Conservation (phyloP, 2,329 filamentous ascomycete species). For the Fusarium sp. region DNA sequence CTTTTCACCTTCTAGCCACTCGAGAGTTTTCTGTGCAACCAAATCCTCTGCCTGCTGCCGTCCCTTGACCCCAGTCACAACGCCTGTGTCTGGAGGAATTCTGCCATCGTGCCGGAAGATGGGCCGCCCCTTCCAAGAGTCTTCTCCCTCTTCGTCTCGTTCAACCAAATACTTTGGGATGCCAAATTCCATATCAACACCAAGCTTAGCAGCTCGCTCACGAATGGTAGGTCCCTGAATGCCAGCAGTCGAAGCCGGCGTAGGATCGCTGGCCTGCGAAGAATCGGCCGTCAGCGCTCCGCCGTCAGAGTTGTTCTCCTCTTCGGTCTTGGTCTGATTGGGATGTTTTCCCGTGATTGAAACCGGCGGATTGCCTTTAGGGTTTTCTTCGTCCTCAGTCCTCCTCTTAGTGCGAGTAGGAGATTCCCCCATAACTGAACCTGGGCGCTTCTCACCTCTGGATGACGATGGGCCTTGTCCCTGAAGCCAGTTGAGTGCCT, state of each 20-base stretch:
- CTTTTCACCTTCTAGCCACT: constrained; percentile 49
- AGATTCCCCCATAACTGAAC: constrained; percentile 10
- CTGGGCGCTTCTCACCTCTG: constrained; percentile 14
- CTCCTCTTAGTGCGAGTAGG: constrained; percentile 26
- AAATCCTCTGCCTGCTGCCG: constrained; percentile 52
- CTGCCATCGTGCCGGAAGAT: constrained; percentile 48
- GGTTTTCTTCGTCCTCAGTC: constrained; percentile 22
- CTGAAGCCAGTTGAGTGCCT: constrained; percentile 46
- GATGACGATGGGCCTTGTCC: background rate
- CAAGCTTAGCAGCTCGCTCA: constrained; percentile 50
- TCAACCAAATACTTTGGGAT: constrained; percentile 51
- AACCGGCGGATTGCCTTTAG: constrained; percentile 12
- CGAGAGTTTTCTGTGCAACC: constrained; percentile 55
- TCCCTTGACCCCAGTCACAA: constrained; percentile 50
- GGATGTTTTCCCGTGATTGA: constrained; percentile 12
- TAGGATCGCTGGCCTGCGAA: background rate
- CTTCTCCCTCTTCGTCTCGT: constrained; percentile 23
- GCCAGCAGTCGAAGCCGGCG: no score
- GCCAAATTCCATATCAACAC: constrained; percentile 48
- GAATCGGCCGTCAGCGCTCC: constrained; percentile 1
- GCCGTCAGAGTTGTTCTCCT: constrained; percentile 20
- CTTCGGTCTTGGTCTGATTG: constrained; percentile 24
- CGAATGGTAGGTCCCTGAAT: constrained; percentile 17
- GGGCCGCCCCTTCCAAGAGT: constrained; percentile 53
- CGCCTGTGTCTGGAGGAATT: constrained; percentile 49